Conservation (phyloP, 768 basidiomycete genomes). For the Amanita rimosa region DNA sequence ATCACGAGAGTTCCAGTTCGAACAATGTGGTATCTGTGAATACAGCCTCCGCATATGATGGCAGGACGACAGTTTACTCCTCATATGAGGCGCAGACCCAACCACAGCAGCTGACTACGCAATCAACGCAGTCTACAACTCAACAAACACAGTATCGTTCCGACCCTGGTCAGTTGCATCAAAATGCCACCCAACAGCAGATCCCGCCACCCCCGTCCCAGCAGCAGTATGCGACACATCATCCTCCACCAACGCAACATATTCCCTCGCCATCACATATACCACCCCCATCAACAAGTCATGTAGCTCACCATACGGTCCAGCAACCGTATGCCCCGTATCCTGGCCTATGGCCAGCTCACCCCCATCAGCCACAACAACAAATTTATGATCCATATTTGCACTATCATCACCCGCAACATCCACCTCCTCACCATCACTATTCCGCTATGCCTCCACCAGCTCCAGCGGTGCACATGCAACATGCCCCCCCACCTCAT, state of each 20-base stretch:
- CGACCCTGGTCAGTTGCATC: conserved; percentile 8
- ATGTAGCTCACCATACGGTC: conserved; percentile 2
- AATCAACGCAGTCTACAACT: not conserved
- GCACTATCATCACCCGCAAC: conserved; percentile 11
- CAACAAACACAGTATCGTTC: not conserved
- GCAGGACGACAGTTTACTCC: conserved; percentile 16
- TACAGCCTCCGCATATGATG: conserved; percentile 22
- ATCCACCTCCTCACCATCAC: conserved; percentile 11
- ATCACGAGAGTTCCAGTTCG: not conserved
- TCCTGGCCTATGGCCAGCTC: conserved; percentile 9
- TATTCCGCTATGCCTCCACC: conserved; percentile 14
- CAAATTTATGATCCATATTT: conserved; percentile 12
- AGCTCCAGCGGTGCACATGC: conserved; percentile 9
- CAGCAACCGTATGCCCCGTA: conserved; percentile 7
- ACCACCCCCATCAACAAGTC: conserved; percentile 5
- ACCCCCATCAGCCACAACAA: conserved; percentile 8
- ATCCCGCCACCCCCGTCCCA: conserved; percentile 9
- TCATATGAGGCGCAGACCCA: conserved; percentile 18
- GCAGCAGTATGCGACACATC: conserved; percentile 10
- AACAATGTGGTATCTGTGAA: conserved; percentile 7
- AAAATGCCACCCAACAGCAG: conserved; percentile 5
- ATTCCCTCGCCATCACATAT: conserved; percentile 6
- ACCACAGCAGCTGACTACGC: conserved; percentile 2
- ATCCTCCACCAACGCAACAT: conserved; percentile 11
- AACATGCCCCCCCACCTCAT: conserved; percentile 14